Conservation (phyloP, 73 alveolate genomes). For the Paramecium primaurelia region DNA sequence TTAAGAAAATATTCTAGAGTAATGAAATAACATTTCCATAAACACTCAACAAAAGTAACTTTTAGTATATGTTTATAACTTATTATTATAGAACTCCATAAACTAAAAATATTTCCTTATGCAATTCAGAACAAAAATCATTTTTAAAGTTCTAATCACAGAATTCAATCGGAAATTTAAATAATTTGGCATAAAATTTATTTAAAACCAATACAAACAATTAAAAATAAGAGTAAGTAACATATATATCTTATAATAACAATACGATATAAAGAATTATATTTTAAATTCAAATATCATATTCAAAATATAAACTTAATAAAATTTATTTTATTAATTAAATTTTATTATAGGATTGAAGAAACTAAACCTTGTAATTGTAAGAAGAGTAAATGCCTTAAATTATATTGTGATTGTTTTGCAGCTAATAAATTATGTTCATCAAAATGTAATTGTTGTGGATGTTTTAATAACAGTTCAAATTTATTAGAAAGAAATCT, state of each 20-base stretch:
- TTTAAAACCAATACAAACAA: neutral
- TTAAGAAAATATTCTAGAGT: neutral
- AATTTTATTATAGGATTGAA: neutral
- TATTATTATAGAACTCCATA: neutral
- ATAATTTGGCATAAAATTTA: neutral
- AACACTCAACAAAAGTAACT: neutral
- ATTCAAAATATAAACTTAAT: constrained; percentile 20
- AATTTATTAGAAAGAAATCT: constrained; percentile 77
- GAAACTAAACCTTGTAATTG: constrained; percentile 73
- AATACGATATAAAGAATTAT: neutral
- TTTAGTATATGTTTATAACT: neutral
- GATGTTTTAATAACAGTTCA: constrained; percentile 85
- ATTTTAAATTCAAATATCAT: constrained; percentile 40
- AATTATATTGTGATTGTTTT: constrained; percentile 92
- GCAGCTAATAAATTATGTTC: constrained; percentile 69
- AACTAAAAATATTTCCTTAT: neutral
- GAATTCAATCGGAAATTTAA: neutral
- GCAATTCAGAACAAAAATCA: neutral
- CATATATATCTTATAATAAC: neutral
- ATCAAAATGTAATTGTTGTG: constrained; percentile 89
- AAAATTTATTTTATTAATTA: neutral
- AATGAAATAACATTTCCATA: constrained; percentile 2
- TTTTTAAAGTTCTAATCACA: neutral
- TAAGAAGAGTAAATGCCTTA: constrained; percentile 87
- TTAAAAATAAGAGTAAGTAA: neutral